Evolutionary conservation across 176 grass and related monocot genomes (phyloP), one percentile per base, ranked within the genome.

Genomic region (Oryza longistaminata): DNA sequence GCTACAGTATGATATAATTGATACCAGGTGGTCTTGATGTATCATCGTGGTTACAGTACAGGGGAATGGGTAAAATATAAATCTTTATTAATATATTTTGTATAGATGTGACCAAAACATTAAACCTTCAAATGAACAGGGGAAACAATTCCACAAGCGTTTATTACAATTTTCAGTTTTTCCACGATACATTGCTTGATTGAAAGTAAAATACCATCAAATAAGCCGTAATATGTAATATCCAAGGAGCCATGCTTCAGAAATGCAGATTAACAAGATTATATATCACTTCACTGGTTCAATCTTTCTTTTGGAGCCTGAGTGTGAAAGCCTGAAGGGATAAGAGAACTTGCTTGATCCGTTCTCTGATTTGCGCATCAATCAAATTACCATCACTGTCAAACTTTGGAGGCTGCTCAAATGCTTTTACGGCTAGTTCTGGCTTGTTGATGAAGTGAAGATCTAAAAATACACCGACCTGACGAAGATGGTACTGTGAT

Each of bases 361-460:
- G 80, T 85, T 90, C 89, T 90, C 88, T 90, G 55, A 85, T 90
- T 11, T 85, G 76, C 3, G 64, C 53, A 53, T 93, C 90, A 29
- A 95, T 83, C 60, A 98, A 70, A 94, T 95, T 92, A 17, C 95
- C 95, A 19, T 98, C 76, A 0, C 42, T 42, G 66, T 98, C 93
- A 17, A 98, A 95, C 43, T 93, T 88, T 0, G 50, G 68, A 46
- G 91, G 93, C 11, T 87, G 93, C 35, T 92, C 81, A 83, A 88
- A 91, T 66, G 85, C 91, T 60, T 68, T 64, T 69, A 98, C 81
- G 21, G 88, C 95, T 1, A 98, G 62, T 82, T 95, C 93, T 9
- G 93, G 93, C 62, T 98, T 98, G 85, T 98, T 98, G 88, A 98
- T 98, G 85, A 98, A 98, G 82, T 98, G 93, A 76, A 98, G 93